These are phyloP conservation scores for Cryptosporidium tyzzeri DNA, from an alignment of 169 alveolate genomes.

Conservation along the genomic window DNA sequence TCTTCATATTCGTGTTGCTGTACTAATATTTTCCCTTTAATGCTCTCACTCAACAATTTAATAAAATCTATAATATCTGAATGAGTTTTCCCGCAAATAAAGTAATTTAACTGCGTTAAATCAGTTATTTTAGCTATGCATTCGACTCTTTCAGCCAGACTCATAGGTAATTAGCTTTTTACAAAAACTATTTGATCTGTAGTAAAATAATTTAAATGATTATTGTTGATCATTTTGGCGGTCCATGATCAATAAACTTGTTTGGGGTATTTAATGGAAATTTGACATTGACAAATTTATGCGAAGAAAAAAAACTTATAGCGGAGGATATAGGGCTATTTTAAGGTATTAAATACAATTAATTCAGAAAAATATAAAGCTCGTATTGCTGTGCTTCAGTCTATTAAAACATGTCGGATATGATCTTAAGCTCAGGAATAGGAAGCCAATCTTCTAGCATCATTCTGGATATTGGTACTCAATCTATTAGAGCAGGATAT, in stretches of 20 bases:
- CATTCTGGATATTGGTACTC: conserved; percentile 67
- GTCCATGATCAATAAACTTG: not conserved
- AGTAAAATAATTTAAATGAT: not conserved
- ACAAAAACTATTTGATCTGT: not conserved
- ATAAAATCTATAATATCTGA: conserved; percentile 65
- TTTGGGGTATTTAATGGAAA: not conserved
- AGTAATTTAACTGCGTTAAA: conserved; percentile 3
- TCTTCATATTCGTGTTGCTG: conserved; percentile 20
- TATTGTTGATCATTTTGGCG: not conserved
- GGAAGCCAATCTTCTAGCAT: conserved; percentile 20
- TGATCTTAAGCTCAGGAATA: conserved; percentile 22
- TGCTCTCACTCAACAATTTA: conserved; percentile 31
- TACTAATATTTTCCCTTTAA: conserved; percentile 24
- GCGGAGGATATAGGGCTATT: not conserved
- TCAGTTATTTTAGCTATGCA: conserved; percentile 30
- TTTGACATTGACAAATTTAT: not conserved
- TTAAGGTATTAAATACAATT: not conserved
- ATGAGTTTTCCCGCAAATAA: conserved; percentile 48
- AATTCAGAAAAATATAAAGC: not conserved
- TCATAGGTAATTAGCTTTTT: not conserved
- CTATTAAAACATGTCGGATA: not conserved
- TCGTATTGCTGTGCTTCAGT: not conserved
- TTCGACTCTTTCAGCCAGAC: conserved; percentile 6
- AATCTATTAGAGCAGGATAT: conserved; percentile 56
- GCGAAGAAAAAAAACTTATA: not conserved